Evolutionary conservation across 2,329 filamentous ascomycete species (phyloP), one percentile per base, ranked within the genome.

Genomic region (Lasiodiplodia sp.): DNA sequence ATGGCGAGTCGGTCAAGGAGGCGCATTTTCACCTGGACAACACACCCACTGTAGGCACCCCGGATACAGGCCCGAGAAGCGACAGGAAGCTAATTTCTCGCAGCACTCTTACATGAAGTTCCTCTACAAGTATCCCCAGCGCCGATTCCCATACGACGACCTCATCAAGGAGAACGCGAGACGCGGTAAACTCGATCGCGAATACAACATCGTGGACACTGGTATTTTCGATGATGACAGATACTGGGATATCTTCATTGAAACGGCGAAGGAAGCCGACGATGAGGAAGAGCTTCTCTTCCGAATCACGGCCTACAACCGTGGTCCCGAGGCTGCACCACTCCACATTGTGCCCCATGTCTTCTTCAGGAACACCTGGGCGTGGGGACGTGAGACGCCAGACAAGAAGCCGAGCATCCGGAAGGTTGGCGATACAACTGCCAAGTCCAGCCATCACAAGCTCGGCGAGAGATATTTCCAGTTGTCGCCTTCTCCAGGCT

Each of bases 41-140:
- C 79, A 97, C 93, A 34, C 95, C 95, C 69, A 88, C 88, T 68
- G 86, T 87, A 79, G 70, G 80, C 8, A 75, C 4, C 1, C 44
- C n/a, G 21, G 8, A 14, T 14, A 25, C 28, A 10, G 55, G 3
- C 5, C 49, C 55, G 10, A 70, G 73, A 71, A 72, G 72, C 74
- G 72, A 81, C 74, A 49, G 12, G 53, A 5, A 21, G 4, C 69
- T 71, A 40, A 72, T 62, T 55, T 23, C 18, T 69, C 69, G 37
- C 79, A 94, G 92, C 94, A 97, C 81, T 97, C 95, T 34, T 98
- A 98, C 84, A 98, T 98, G 95, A 98, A 98, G 81, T 96, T 90
- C 77, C 90, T 98, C 73, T 98, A 98, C 87, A 98, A 98, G 81
- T 96, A 97, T 75, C 96, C 96, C 0, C 95, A 98, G 81, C 88